Evolutionary conservation across 345 rosid genomes (phyloP).

Genomic region (Moricandia moricandioides): DNA sequence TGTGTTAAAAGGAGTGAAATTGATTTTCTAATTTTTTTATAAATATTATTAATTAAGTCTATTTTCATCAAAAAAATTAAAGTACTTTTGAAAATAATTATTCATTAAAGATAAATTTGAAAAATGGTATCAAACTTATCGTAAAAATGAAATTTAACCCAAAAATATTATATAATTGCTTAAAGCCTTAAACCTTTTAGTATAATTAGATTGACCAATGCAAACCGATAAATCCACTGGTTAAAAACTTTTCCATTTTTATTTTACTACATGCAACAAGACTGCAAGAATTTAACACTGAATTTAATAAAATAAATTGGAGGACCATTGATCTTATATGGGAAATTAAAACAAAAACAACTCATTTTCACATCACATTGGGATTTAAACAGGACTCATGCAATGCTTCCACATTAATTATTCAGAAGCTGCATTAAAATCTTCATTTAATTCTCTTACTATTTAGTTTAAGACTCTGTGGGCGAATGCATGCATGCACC

Average conservation of each 20-base stretch:
- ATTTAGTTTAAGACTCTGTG: slow-evolving; percentile 6
- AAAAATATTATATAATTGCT: too few relatives aligned
- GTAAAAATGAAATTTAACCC: too few relatives aligned
- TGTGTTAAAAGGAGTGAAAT: too few relatives aligned
- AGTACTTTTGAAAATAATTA: too few relatives aligned
- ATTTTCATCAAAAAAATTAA: too few relatives aligned
- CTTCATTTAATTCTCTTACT: background rate
- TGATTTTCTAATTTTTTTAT: too few relatives aligned
- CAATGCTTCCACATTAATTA: background rate
- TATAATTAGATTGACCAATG: too few relatives aligned
- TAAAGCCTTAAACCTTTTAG: too few relatives aligned
- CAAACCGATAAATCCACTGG: background rate
- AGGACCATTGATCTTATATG: background rate
- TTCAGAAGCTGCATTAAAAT: slow-evolving; percentile 15
- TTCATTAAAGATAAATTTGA: too few relatives aligned
- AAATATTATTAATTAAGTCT: too few relatives aligned
- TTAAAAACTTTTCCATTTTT: background rate
- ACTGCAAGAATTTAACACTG: background rate
- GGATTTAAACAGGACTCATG: background rate
- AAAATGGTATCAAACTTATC: too few relatives aligned
- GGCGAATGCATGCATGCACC: slow-evolving; percentile 32
- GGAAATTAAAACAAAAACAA: background rate
- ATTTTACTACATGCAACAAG: too few relatives aligned
- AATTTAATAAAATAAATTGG: background rate
- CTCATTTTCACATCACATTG: slow-evolving; percentile 4